Evolutionary conservation across 108 stramenopile genomes (phyloP), one percentile per base, ranked within the genome.

Genomic region (Schizochytrium sp.): DNA sequence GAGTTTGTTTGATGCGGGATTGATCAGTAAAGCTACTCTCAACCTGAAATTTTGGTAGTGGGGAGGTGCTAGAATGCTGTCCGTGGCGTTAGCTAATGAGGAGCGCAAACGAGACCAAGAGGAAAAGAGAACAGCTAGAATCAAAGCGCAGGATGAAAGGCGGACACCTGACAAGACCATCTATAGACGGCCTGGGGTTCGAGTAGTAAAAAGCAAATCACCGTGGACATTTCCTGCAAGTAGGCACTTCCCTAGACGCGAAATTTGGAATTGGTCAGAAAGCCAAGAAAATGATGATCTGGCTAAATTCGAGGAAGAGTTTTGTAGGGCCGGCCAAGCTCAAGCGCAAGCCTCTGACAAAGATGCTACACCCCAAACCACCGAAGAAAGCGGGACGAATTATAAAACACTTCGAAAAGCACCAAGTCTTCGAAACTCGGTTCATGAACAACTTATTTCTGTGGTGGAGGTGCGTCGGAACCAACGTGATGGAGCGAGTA

Each of bases 211-310:
- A 7, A 5, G 10, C 12, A 69, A 15, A 44, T 28, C 12, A 8
- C 64, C 64, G 10, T 69, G 64, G 64, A 69, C 64, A 44, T 69
- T 44, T 2, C 64, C 64, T 7, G 12, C 64, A 15, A 69, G 64
- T 44, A 69, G 64, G 1, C 64, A 69, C 1, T 69, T 69, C 28
- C 64, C 64, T 8, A 12, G 64, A 15, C 40, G 28, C 2, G 64
- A 69, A 44, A 69, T 69, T 15, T 69, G 64, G 64, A 44, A 69
- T 2, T 69, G 64, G 64, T 69, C 64, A 7, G 15, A 38, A 15
- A 44, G 5, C 12, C 8, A 7, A 15, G 12, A 7, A 8, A 44
- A 44, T 15, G 64, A 69, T 44, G 64, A 69, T 17, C 13, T 17
- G 13, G 57, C 17, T 17, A 69, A 38, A 38, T 69, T 69, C 2